Evolutionary conservation across 1,284 basidiomycete genomes (phyloP).

Genomic region (Athelia sp.): DNA sequence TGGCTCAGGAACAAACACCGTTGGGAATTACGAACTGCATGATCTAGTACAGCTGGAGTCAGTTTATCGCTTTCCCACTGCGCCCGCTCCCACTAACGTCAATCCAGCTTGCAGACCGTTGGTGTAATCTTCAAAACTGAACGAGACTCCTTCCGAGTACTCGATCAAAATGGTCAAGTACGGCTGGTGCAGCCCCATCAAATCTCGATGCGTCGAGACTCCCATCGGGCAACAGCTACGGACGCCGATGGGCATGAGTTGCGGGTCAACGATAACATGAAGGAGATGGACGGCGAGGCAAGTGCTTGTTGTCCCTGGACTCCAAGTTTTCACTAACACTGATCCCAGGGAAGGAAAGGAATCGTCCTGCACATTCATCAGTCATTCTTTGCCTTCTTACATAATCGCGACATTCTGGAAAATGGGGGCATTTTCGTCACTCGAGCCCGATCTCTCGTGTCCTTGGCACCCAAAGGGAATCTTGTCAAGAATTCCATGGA

Average conservation of each 20-base stretch:
- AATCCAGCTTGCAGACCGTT: conserved; percentile 77
- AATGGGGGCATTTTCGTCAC: conserved; percentile 95
- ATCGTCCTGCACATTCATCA: conserved; percentile 94
- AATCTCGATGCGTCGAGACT: conserved; percentile 88
- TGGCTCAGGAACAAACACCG: conserved; percentile 82
- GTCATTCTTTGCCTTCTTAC: conserved; percentile 90
- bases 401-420: conserved; percentile 87
- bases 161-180: conserved; percentile 91
- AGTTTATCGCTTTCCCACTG: conserved; percentile 24
- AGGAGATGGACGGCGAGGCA: conserved; percentile 89
- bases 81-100: conserved; percentile 1
- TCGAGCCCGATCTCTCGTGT: conserved; percentile 73
- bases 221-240: conserved; percentile 80
- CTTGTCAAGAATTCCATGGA: conserved; percentile 65
- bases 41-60: conserved; percentile 97
- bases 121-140: conserved; percentile 99
- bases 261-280: conserved; percentile 87
- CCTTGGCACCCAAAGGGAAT: conserved; percentile 81
- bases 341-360: conserved; percentile 75
- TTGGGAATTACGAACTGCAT: conserved; percentile 93
- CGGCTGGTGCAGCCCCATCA: conserved; percentile 92
- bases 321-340: background rate
- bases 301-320: conserved; percentile 15
- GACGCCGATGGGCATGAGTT: conserved; percentile 86
- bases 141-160: conserved; percentile 89